Conservation (phyloP, 1,284 basidiomycete species). For the Vanrija pseudolonga region DNA sequence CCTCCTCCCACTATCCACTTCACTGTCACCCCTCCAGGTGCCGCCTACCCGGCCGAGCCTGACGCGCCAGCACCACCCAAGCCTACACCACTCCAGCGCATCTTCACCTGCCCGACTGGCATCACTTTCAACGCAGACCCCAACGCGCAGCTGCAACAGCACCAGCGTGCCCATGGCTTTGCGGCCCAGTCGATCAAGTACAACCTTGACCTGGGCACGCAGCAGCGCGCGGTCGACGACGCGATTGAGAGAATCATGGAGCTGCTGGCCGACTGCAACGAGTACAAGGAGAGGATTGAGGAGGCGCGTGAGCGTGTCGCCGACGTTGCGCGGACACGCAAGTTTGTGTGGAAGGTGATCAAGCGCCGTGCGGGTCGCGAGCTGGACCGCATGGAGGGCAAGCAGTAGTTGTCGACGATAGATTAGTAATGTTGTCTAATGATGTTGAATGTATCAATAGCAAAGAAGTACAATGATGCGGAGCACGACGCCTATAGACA, state of each 20-base stretch:
- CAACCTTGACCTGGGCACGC: constrained; percentile 42
- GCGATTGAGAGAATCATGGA: constrained; percentile 49
- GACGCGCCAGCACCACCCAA: constrained; percentile 4
- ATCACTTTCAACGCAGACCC: constrained; percentile 42
- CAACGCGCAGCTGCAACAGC: constrained; percentile 1
- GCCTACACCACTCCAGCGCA: constrained; percentile 41
- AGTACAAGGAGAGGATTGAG: constrained; percentile 54
- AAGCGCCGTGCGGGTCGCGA: constrained; percentile 44
- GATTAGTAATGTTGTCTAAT: neutral
- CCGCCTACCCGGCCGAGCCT: constrained; percentile 11
- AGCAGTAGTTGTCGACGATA: constrained; percentile 1
- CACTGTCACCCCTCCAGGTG: constrained; percentile 23
- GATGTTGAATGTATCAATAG: too few species aligned
- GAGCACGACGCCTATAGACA: too few species aligned
- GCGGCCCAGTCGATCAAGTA: constrained; percentile 28
- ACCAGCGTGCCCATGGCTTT: neutral
- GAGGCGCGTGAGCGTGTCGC: constrained; percentile 53
- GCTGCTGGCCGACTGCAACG: constrained; percentile 52
- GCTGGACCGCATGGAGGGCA: constrained; percentile 29
- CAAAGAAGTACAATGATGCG: too few species aligned
- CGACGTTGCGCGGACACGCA: constrained; percentile 50
- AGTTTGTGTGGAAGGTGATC: constrained; percentile 52
- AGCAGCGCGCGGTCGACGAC: constrained; percentile 45
- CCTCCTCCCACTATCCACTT: constrained; percentile 29
- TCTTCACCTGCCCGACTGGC: constrained; percentile 45